A percentile compares a stretch with the other conserved stretches of the same genome.
Evolutionary conservation across 2,329 filamentous ascomycete genomes (phyloP).

Genomic region (Albophoma yamanashiensis): DNA sequence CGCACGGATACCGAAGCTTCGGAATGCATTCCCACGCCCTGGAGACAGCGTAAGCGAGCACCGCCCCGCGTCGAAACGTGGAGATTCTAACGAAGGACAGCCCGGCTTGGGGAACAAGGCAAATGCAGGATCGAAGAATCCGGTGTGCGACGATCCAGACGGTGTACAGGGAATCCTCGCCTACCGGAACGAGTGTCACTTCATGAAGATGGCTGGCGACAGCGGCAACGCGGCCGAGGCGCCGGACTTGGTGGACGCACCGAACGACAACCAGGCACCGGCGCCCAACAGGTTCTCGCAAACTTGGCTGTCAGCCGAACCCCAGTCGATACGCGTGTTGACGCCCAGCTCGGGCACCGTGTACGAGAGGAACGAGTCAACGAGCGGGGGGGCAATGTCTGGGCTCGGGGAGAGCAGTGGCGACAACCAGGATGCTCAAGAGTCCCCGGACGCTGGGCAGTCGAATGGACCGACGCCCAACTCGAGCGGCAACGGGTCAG

Average conservation of each 20-base stretch:
- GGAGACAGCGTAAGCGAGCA: conserved; percentile 35
- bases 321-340: conserved; percentile 22
- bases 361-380: conserved; percentile 20
- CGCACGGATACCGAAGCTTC: conserved; percentile 47
- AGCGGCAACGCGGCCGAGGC: conserved; percentile 27
- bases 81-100: conserved; percentile 15
- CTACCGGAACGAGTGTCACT: conserved; percentile 34
- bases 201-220: conserved; percentile 27
- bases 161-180: conserved; percentile 29
- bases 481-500: conserved; percentile 31
- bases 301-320: conserved; percentile 29
- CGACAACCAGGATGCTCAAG: conserved; percentile 34
- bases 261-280: conserved; percentile 13
- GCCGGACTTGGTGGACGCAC: conserved; percentile 28
- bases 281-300: conserved; percentile 18
- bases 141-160: conserved; percentile 23
- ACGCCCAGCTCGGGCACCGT: conserved; percentile 22
- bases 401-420: conserved; percentile 34
- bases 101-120: conserved; percentile 13
- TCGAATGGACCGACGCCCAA: conserved; percentile 50
- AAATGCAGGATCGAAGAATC: conserved; percentile 7
- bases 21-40: conserved; percentile 41
- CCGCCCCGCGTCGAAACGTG: not conserved
- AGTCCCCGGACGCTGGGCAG: conserved; percentile 36
- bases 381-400: conserved; percentile 13